Base-by-base conservation (phyloP, 2,329 filamentous ascomycete genomes). In the Pestalotiopsis sp. region DNA sequence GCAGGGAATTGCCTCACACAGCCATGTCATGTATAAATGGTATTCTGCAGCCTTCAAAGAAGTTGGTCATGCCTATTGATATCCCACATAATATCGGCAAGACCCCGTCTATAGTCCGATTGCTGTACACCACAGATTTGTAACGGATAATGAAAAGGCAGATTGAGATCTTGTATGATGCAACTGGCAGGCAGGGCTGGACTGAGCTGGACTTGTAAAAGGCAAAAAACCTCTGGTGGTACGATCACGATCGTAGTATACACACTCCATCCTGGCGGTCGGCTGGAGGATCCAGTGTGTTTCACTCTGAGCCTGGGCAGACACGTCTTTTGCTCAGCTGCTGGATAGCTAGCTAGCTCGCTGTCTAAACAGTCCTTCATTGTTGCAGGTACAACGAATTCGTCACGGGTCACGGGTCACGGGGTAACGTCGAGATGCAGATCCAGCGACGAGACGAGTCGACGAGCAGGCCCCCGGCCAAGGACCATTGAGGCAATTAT, bases 1-100 rank as follows among this genome's bases (percentile, higher is more conserved):
- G 67, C 41, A 68, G 56, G 66, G 62, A 68, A 68, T 65, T 6
- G 52, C 52, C 67, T 61, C 23, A 68, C 60, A 68, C 67, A 65
- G 67, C 67, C 62, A 49, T 27, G 41, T 61, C 61, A 45, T 52
- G 45, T 45, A 52, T 52, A 41, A 58, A 45, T 45, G 45, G 45
- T 25, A 64, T 25, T 12, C 17, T n/a, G 45, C 45, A 52, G 45
- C 45, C 12, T n/a, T 52, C 45, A n/a, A 23, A n/a, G 17, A 52
- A 36, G 31, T 36, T 36, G 31, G 31, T 36, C 31, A 36, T 9
- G 31, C 31, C 31, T 31, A 31, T 9, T 31, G 31, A 31, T 9
- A n/a, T 52, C 45, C 17, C 45, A n/a, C 17, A n/a, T 52, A 23
- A 52, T 52, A 52, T 17, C 45, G 45, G 20, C 17, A n/a, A 52